phyloP scores from a whole-genome alignment of 768 basidiomycete genomes.

The Mycena olivaceomarginata region DNA sequence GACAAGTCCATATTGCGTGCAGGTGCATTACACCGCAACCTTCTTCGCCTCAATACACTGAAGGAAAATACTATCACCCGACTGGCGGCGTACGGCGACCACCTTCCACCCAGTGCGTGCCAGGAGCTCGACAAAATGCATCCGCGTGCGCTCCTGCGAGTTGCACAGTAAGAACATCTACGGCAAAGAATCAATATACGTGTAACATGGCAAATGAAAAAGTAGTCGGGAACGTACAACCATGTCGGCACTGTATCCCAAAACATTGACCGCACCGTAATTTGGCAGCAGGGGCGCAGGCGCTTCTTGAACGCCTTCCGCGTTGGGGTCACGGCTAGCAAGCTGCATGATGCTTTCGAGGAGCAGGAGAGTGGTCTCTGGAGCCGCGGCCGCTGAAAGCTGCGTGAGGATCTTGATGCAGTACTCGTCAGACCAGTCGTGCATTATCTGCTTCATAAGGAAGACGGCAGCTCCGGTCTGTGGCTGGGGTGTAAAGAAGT shows the following conservation, averaged over 20 bases:
- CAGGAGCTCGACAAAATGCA: conserved; percentile 54
- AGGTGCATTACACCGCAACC: not conserved
- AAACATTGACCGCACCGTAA: conserved; percentile 59
- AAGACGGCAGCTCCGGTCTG: conserved; percentile 66
- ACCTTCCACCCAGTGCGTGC: conserved; percentile 58
- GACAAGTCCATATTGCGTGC: too few relatives aligned
- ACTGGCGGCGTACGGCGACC: conserved; percentile 46
- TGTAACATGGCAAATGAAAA: not conserved
- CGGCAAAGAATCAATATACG: not conserved
- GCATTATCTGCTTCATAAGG: conserved; percentile 74
- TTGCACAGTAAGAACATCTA: conserved; percentile 65
- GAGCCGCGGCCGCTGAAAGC: conserved; percentile 58
- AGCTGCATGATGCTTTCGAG: conserved; percentile 63
- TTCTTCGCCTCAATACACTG: conserved; percentile 50
- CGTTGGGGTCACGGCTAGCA: conserved; percentile 54
- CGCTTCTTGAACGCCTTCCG: conserved; percentile 48
- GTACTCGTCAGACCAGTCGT: conserved; percentile 78
- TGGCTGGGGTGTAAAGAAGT: conserved; percentile 73
- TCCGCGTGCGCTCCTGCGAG: conserved; percentile 61
- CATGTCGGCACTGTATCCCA: conserved; percentile 59
- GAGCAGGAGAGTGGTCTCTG: conserved; percentile 61
- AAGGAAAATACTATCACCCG: conserved; percentile 45
- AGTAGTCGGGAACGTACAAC: conserved; percentile 49
- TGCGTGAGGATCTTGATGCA: conserved; percentile 58
- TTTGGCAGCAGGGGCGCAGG: conserved; percentile 62